These are phyloP conservation scores for Fusarium aywerte DNA, from an alignment of 2,329 filamentous ascomycete species.

Conservation along the genomic window DNA sequence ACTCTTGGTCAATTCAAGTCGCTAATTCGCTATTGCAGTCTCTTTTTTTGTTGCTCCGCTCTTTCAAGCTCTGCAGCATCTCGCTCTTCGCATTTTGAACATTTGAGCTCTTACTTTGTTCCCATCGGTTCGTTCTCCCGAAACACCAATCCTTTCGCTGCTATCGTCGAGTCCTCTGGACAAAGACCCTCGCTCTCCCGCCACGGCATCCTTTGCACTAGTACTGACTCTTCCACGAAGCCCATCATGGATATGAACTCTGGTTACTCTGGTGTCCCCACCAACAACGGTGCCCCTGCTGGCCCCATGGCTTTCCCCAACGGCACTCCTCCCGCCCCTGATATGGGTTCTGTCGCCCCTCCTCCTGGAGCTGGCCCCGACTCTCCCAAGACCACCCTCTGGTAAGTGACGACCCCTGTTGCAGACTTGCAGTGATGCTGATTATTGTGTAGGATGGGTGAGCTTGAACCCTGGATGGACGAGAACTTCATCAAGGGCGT, in stretches of 20 bases:
- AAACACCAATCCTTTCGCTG: background rate
- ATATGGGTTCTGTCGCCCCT: constrained; percentile 52
- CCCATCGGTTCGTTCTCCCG: constrained; percentile 26
- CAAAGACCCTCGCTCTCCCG: too few species aligned
- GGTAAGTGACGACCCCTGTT: constrained; percentile 53
- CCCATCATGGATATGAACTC: constrained; percentile 50
- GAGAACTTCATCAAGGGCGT: constrained; percentile 98
- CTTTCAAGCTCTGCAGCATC: constrained; percentile 37
- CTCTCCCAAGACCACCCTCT: constrained; percentile 67
- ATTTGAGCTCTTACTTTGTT: constrained; percentile 33
- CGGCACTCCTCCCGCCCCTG: constrained; percentile 54
- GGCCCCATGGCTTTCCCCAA: constrained; percentile 53
- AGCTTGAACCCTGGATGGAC: constrained; percentile 98
- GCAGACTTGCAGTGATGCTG: constrained; percentile 5
- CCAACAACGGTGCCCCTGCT: constrained; percentile 49
- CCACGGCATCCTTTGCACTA: background rate
- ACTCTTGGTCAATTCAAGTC: background rate
- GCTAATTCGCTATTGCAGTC: constrained; percentile 26
- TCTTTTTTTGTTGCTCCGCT: constrained; percentile 36
- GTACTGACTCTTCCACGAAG: constrained; percentile 34
- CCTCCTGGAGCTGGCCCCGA: constrained; percentile 54
- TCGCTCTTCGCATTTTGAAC: constrained; percentile 33
- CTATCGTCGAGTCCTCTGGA: background rate
- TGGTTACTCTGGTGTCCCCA: constrained; percentile 46
- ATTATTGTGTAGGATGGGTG: constrained; percentile 82